Conservation (phyloP, 2,329 filamentous ascomycete genomes). For the Pyricularia grisea region DNA sequence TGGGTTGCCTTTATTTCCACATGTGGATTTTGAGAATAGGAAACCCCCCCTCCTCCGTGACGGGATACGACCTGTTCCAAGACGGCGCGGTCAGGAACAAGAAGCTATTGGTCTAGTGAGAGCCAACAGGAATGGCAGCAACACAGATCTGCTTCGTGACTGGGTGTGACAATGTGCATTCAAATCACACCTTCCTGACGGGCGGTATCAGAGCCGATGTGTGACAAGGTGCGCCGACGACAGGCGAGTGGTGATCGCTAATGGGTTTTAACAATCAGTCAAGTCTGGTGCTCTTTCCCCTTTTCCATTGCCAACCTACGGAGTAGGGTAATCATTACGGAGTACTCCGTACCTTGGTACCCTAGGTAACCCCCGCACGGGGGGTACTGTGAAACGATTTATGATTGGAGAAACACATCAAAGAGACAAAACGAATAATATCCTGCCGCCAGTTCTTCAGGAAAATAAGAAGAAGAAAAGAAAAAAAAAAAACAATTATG, state of each 20-base stretch:
- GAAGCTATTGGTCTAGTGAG: background rate
- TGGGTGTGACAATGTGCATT: background rate
- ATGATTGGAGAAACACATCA: background rate
- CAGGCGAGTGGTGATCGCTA: background rate
- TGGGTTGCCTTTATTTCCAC: too few relatives aligned
- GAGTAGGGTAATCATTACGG: too few relatives aligned
- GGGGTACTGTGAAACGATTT: too few relatives aligned
- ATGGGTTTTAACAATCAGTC: background rate
- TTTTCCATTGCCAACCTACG: too few relatives aligned
- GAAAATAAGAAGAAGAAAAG: too few relatives aligned
- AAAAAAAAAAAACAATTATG: background rate
- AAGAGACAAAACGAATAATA: background rate
- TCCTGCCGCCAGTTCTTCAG: background rate
- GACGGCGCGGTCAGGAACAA: background rate
- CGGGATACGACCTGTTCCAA: background rate
- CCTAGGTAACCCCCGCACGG: background rate
- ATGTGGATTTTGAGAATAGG: background rate
- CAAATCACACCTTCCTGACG: background rate
- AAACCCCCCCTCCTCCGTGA: background rate
- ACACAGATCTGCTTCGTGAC: background rate
- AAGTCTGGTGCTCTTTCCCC: too few relatives aligned
- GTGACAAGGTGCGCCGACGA: background rate
- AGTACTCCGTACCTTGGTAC: too few relatives aligned
- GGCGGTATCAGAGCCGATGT: background rate
- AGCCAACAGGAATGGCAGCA: background rate